These are phyloP conservation scores for Leccinellum luteum DNA, from an alignment of 768 basidiomycete species.

Conservation along the genomic window DNA sequence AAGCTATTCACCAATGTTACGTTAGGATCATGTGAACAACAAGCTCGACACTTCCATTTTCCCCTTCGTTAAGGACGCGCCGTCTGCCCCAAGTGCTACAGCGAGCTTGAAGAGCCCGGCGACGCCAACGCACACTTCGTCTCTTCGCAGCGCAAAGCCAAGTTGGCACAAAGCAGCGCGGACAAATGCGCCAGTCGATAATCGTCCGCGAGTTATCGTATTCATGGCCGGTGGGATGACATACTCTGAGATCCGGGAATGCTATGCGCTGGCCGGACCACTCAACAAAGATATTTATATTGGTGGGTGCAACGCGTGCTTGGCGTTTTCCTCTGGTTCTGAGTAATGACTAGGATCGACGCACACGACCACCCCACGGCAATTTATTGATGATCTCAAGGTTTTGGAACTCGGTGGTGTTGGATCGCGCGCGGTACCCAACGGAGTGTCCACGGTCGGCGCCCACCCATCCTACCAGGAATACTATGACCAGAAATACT, in stretches of 20 bases:
- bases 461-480: conserved; percentile 61
- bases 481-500: conserved; percentile 80
- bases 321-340: conserved; percentile 26
- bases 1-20: background rate
- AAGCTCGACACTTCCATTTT: conserved; percentile 78
- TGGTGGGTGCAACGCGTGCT: conserved; percentile 57
- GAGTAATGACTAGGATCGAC: conserved; percentile 70
- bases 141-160: conserved; percentile 85
- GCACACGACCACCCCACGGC: conserved; percentile 77
- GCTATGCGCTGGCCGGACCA: conserved; percentile 71
- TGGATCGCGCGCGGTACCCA: conserved; percentile 70
- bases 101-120: conserved; percentile 41
- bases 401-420: conserved; percentile 85
- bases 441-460: conserved; percentile 56
- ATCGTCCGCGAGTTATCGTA: conserved; percentile 76
- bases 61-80: conserved; percentile 87
- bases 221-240: conserved; percentile 96
- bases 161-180: conserved; percentile 82
- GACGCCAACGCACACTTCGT: conserved; percentile 59
- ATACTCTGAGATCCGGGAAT: conserved; percentile 90
- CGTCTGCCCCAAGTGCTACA: conserved; percentile 47
- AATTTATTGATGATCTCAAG: conserved; percentile 85
- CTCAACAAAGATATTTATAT: conserved; percentile 89
- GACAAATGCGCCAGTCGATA: conserved; percentile 47
- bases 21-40: conserved; percentile 76